Evolutionary conservation across 2,329 filamentous ascomycete species (phyloP), one percentile per base, ranked within the genome.

Genomic region (Fusarium sp.): DNA sequence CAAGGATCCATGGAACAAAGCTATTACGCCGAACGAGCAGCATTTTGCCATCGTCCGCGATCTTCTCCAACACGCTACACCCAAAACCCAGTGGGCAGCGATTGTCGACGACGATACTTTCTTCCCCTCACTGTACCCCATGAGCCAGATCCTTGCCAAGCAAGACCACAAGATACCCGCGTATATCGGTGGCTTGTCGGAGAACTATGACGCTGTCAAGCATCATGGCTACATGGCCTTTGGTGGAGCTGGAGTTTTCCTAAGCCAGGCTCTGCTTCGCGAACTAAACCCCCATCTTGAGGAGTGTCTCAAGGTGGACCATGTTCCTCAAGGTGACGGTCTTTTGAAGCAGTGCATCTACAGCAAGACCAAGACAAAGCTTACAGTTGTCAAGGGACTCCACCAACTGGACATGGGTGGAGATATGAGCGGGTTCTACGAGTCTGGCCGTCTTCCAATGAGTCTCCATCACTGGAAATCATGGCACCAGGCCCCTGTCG

Each of bases 21-120:
- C 64, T 7, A 79, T 81, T 31, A 78, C 76, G 5, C 81, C 85
- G 28, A 84, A 86, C 45, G 82, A 87, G 64, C 85, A 87, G 41
- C 88, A 89, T 73, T 89, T 89, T 73, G 81, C 85, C 14, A 81
- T 89, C 14, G 76, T 89, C 11, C 79, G 82, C 28, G 80, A 85
- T 39, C 81, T 89, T 63, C 77, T 86, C 25, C 74, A 80, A 25
- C 78, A 83, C 51, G 75, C 80, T 31, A 81, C 78, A 12, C 76
- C 81, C 0, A 71, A 80, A 16, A 88, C 86, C 0, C 78, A 80
- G 31, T 90, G 88, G 88, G 82, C 84, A 16, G 84, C 83, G 46
- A 80, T 90, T 50, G 82, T 90, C 39, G 88, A 90, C 72, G 88
- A 90, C 71, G 88, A 90, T 70, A 90, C 88, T 2, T 90, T 90